Evolutionary conservation across 2,329 filamentous ascomycete genomes (phyloP).

Genomic region (Neophaeococcomyces aloes): DNA sequence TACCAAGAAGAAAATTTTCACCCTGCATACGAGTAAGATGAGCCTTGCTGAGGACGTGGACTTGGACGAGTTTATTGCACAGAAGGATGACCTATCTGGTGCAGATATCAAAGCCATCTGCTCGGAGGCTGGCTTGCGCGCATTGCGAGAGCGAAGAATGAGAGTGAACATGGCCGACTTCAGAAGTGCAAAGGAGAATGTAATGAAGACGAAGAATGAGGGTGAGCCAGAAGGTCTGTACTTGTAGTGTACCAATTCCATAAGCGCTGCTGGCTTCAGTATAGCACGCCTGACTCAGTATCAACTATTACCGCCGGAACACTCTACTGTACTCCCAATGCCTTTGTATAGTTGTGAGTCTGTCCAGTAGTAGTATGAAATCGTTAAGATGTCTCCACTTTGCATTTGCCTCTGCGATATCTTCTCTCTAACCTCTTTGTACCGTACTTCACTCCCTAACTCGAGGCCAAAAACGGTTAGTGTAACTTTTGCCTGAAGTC

Average conservation of each 20-base stretch:
- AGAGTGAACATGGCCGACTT: conserved; percentile 99
- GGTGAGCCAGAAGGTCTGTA: conserved; percentile 97
- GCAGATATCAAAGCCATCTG: conserved; percentile 99
- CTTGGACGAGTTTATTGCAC: conserved; percentile 92
- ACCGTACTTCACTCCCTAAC: too few species aligned
- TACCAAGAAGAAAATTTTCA: conserved; percentile 96
- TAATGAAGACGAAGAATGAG: conserved; percentile 97
- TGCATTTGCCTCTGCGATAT: too few species aligned
- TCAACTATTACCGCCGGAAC: not conserved
- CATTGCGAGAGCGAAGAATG: conserved; percentile 89
- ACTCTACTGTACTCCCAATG: not conserved
- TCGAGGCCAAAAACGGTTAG: too few species aligned
- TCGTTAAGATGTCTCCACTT: too few species aligned
- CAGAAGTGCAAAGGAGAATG: conserved; percentile 78
- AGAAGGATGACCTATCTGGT: conserved; percentile 94
- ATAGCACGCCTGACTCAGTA: not conserved
- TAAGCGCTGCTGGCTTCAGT: not conserved
- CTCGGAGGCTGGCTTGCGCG: conserved; percentile 90
- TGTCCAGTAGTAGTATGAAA: too few species aligned
- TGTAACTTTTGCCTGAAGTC: too few species aligned
- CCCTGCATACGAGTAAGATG: conserved; percentile 97
- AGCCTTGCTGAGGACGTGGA: conserved; percentile 93
- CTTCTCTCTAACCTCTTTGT: too few species aligned
- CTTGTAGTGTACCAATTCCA: conserved; percentile 53
- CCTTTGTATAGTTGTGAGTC: too few species aligned